Conservation (phyloP, 2,329 filamentous ascomycete species). For the Fusarium sterilihyphosum region DNA sequence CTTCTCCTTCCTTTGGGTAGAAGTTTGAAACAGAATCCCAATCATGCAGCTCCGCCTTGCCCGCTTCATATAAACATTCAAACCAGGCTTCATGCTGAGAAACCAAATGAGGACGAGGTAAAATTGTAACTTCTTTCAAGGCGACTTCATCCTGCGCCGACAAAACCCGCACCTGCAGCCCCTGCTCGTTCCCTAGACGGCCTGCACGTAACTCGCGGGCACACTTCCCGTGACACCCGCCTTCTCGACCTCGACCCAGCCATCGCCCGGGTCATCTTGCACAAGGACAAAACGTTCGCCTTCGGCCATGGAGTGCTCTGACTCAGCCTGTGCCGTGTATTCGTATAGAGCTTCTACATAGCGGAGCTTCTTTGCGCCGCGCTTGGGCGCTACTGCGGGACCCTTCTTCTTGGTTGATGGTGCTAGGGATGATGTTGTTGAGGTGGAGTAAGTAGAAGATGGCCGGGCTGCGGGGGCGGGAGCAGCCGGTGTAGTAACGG, state of each 20-base stretch:
- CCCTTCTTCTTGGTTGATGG: constrained; percentile 79
- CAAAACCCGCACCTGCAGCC: constrained; percentile 23
- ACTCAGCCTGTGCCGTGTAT: constrained; percentile 85
- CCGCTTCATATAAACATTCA: constrained; percentile 28
- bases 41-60: constrained; percentile 7
- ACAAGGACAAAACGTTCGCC: constrained; percentile 93
- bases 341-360: constrained; percentile 95
- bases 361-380: constrained; percentile 91
- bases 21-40: background rate
- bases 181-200: constrained; percentile 60
- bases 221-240: constrained; percentile 88
- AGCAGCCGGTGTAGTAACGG: constrained; percentile 52
- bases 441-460: constrained; percentile 81
- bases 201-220: constrained; percentile 91
- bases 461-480: constrained; percentile 66
- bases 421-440: constrained; percentile 53
- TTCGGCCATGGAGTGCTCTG: constrained; percentile 89
- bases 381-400: constrained; percentile 87
- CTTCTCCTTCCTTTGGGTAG: constrained; percentile 1
- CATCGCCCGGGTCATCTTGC: constrained; percentile 88
- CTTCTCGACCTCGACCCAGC: constrained; percentile 97
- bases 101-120: background rate
- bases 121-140: background rate
- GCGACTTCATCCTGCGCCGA: background rate
- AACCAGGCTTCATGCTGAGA: background rate